Evolutionary conservation across 805 yeast species (phyloP), one percentile per base, ranked within the genome.

Genomic region (Kuraishia floccosa): DNA sequence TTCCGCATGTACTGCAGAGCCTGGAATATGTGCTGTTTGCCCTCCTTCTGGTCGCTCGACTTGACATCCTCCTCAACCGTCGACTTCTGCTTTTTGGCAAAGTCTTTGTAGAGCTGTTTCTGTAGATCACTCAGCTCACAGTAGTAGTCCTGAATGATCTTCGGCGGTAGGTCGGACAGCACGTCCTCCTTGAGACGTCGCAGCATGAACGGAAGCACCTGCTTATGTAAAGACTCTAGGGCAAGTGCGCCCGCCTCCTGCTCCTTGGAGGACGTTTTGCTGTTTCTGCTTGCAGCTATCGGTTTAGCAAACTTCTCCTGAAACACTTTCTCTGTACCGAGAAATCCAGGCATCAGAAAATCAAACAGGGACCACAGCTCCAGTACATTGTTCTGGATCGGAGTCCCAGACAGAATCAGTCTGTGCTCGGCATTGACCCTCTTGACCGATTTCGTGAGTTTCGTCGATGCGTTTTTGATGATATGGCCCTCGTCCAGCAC

Each of bases 351-450:
- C 99, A 91, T 91, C 52, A 91, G 64, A 53, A 86, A 91, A 54
- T 91, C 98, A 62, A 91, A 91, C 46, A 91, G 62, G 3, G 98
- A 91, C 99, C 99, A 91, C 39, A 91, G 61, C 54, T 91, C 99
- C 26, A 91, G 65, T 3, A 91, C 98, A 48, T 91, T 91, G 50
- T 91, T 91, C 54, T 91, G 99, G 44, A 91, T 91, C 10, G 99
- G 99, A 0, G 99, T 91, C 44, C 99, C 99, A 0, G 97, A 83
- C 37, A 91, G 63, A 25, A 91, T 78, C 40, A 91, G 66, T 31
- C 99, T 60, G 54, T 91, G 98, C 38, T 89, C 86, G 1, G 97
- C 93, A 34, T 67, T 63, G 22, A 89, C 59, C 38, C 65, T 61
- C 50, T 91, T 91, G 7, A 91, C 96, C 1, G 95, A 77, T 46